Conservation (phyloP, 148 eudicot genomes). For the Pharnaceum exiguum region DNA sequence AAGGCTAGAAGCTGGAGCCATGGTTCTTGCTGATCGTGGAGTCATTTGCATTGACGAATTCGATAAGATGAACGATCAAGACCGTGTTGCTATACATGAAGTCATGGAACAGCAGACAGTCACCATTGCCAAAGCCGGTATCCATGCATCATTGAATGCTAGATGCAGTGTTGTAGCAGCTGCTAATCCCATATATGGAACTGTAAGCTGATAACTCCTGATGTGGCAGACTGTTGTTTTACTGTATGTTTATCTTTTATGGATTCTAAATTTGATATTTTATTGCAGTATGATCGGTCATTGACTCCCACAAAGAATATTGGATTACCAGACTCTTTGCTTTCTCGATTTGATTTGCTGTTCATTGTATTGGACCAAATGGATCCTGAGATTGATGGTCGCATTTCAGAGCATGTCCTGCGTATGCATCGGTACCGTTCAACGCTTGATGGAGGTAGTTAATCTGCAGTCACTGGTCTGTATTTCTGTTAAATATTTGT, state of each 20-base stretch:
- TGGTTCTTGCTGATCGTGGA: constrained; percentile 99
- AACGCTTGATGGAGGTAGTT: constrained; percentile 74
- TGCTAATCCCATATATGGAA: constrained; percentile 99
- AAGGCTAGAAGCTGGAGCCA: constrained; percentile 98
- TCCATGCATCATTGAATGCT: constrained; percentile 98
- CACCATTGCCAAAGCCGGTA: constrained; percentile 99
- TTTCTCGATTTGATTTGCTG: constrained; percentile 94
- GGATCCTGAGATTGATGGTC: constrained; percentile 95
- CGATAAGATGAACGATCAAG: constrained; percentile 98
- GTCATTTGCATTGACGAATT: constrained; percentile 98
- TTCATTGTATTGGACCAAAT: constrained; percentile 99
- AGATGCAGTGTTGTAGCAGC: constrained; percentile 99
- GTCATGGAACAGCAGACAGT: constrained; percentile 99
- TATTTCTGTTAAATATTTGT: background rate
- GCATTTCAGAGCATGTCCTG: constrained; percentile 90
- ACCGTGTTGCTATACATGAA: constrained; percentile 99
- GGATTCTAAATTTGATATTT: constrained; percentile 7
- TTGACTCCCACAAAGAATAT: constrained; percentile 97
- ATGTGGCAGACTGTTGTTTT: background rate
- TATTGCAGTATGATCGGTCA: constrained; percentile 89
- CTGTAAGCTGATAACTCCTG: constrained; percentile 50
- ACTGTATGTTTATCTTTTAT: background rate
- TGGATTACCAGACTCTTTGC: constrained; percentile 94
- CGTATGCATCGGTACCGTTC: constrained; percentile 95
- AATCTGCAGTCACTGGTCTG: background rate